Evolutionary conservation across 495 filamentous ascomycete species (phyloP).

Genomic region (Alectoria sarmentosa): DNA sequence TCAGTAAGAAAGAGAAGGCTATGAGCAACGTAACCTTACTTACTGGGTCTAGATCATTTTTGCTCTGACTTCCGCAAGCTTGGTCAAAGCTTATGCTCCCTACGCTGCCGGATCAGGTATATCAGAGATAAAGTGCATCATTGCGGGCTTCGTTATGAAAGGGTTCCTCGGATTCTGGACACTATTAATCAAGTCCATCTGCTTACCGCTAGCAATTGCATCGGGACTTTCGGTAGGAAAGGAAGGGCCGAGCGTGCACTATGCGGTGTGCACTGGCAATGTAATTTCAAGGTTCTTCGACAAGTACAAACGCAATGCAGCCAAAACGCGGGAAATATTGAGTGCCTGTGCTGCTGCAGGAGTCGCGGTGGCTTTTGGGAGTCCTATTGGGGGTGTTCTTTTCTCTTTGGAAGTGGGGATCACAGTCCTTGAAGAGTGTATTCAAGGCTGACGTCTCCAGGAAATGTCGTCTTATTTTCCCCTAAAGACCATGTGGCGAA

Average conservation of each 20-base stretch:
- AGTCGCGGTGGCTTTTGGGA: slow-evolving; percentile 94
- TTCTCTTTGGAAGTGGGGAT: slow-evolving; percentile 75
- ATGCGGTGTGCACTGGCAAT: slow-evolving; percentile 95
- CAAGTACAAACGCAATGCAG: slow-evolving; percentile 89
- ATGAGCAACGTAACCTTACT: slow-evolving; percentile 17
- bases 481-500: slow-evolving; percentile 95
- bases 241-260: slow-evolving; percentile 96
- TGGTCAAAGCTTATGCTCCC: slow-evolving; percentile 91
- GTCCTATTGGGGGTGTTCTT: slow-evolving; percentile 91
- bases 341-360: slow-evolving; percentile 92
- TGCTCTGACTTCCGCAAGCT: slow-evolving; percentile 68
- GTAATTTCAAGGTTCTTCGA: slow-evolving; percentile 90
- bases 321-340: slow-evolving; percentile 91
- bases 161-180: slow-evolving; percentile 93
- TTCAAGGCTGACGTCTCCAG: slow-evolving; percentile 28
- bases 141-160: slow-evolving; percentile 99
- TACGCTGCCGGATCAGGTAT: slow-evolving; percentile 97
- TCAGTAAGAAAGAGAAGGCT: slow-evolving; percentile 52
- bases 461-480: slow-evolving; percentile 99
- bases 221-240: slow-evolving; percentile 95
- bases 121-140: slow-evolving; percentile 99
- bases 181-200: slow-evolving; percentile 87
- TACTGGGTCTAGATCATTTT: slow-evolving; percentile 57
- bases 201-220: slow-evolving; percentile 84
- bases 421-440: background rate